Evolutionary conservation across 176 grass and related monocot species (phyloP), one percentile per base, ranked within the genome.

Genomic region (Miscanthus lutarioriparius): DNA sequence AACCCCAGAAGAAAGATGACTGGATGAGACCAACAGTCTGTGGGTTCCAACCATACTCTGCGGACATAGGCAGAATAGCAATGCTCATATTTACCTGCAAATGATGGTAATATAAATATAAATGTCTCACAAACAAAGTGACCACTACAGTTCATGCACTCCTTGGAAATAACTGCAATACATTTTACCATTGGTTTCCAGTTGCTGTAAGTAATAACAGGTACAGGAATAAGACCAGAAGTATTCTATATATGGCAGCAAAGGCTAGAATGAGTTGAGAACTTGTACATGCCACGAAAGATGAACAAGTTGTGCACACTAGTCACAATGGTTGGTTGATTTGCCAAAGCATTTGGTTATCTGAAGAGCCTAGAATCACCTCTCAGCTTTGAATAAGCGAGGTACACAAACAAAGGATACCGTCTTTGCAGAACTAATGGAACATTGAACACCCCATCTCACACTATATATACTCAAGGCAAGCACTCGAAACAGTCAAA

Each of bases 71-170:
- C 75, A 98, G 85, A 78, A 98, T 95, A 37, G 96, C 96, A 85
- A 98, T 98, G 92, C 96, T 98, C 96, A 98, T 98, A 84, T 98
- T 98, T 54, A 98, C 94, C 94, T 97, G 92, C 47, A 84, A 70
- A 72, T 17, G 72, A 63, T 78, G 67, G 43, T 72, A 70, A 40
- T 32, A 44, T 43, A 81, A 70, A 40, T 32, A 44, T 43, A 81
- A 80, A 66, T 71, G 25, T 33, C 59, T 20, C 1, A 8, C 66
- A 47, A 40, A 80, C 35, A 65, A 27, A 39, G 10, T 4, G 3
- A 47, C 9, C 9, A 38, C 37, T 36, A 20, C 20, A 44, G 70
- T 48, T 17, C 39, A 74, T 15, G n/a, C 22, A 27, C 32, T 22
- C 54, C 19, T 23, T 11, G 5, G 12, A 20, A 75, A 56, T 27